These are phyloP conservation scores for Phtheirospermum japonicum DNA, from an alignment of 257 asterid genomes.

Conservation along the genomic window DNA sequence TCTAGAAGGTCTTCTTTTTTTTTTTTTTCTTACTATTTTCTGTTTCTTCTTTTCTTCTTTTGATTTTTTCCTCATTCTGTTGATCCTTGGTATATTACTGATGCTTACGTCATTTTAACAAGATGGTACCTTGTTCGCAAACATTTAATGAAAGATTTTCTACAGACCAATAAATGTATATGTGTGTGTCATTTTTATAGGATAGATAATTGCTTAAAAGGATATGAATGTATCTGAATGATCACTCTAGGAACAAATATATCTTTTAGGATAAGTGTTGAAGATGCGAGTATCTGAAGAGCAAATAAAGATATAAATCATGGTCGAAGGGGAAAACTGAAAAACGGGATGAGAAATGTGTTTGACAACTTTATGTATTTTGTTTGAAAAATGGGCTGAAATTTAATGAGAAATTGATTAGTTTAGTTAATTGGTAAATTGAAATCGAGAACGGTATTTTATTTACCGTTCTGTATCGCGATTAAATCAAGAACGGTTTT, in stretches of 20 bases:
- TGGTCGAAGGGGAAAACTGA: no score
- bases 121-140: conserved; percentile 12
- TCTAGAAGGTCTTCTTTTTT: neutral
- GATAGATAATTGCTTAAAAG: conserved; percentile 3
- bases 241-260: conserved; percentile 10
- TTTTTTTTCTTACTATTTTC: neutral
- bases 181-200: neutral
- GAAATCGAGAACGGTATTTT: no score
- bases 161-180: neutral
- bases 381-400: no score
- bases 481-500: no score
- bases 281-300: conserved; percentile 12
- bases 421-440: no score
- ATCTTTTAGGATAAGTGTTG: neutral
- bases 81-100: neutral
- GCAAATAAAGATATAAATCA: conserved; percentile 19
- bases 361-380: no score
- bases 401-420: no score
- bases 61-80: neutral
- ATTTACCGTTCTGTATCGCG: no score
- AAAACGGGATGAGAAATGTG: no score
- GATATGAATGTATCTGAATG: conserved; percentile 9
- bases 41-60: conserved; percentile 2
- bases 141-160: neutral
- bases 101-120: neutral